Evolutionary conservation across 1,284 basidiomycete genomes (phyloP), one percentile per base, ranked within the genome.

Genomic region (Cryptococcus sp.): DNA sequence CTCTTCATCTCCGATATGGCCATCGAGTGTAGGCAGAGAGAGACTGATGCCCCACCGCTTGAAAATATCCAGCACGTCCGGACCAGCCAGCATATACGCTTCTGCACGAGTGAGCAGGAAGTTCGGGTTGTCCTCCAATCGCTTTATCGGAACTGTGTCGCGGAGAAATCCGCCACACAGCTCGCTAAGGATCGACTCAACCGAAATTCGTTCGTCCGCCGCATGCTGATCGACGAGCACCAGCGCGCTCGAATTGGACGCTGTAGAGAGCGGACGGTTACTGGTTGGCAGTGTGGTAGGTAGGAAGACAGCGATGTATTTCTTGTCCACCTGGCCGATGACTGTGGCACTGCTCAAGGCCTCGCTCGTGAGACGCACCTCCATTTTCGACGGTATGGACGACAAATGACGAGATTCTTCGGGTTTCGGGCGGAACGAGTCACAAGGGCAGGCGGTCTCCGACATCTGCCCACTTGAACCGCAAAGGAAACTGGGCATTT

Each of bases 211-310:
- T 78, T 98, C 94, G 72, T 96, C 91, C 8, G 93, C 94, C 5
- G 94, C 94, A 73, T 98, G 94, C 76, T 98, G 94, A 79, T 98
- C 94, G 47, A 98, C 83, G 57, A 96, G 82, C 25, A 93, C 82
- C 35, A 97, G 64, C 17, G 47, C 51, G n/a, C 54, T 47, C 54
- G 17, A 45, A 50, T 51, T 60, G 57, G 84, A 69, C 23, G 45
- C 15, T 1, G 40, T 47, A 17, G 51, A 44, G 11, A 35, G 15
- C 5, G 31, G 13, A 35, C 8, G 5, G 13, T 3, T 10, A 35
- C 8, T 13, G 7, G 7, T 19, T 22, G 42, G 42, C 7, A 10
- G 6, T 22, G 42, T 8, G n/a, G 42, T 45, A 5, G 39, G 49
- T 7, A 78, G 49, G 23, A 87, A 70, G 76, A 90, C 92, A 22